Evolutionary conservation across 495 filamentous ascomycete genomes (phyloP), one percentile per base, ranked within the genome.

Genomic region (Thermochaetoides thermophila): DNA sequence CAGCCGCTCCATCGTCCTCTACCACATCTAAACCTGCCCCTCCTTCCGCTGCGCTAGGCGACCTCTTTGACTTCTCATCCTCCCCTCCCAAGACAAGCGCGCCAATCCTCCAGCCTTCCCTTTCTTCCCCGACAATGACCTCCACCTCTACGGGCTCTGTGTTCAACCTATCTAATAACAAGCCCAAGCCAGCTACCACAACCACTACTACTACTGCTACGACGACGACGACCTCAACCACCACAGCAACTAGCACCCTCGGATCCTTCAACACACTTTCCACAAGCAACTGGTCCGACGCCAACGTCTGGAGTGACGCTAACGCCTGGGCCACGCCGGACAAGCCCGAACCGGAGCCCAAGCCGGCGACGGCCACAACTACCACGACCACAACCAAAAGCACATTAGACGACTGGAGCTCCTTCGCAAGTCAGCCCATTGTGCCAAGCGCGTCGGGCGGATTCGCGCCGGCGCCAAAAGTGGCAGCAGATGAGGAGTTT

Each of bases 401-500:
- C n/a, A n/a, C n/a, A n/a, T n/a, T n/a, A n/a, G n/a, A 64, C 39
- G 73, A 73, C 35, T 78, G 74, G 73, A 73, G 69, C 11, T 61
- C 60, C 15, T 53, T 69, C 19, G 60, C 68, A n/a, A 63, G 37
- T 38, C 59, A 67, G 44, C 68, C 65, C 22, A 62, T 72, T 41
- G 63, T 72, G 3, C 65, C 64, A 3, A 64, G 66, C 7, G 34
- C 59, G 1, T 59, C 58, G 6, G 66, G 66, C 17, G 65, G 65
- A 1, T 68, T 68, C 39, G 57, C 70, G 15, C n/a, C n/a, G n/a
- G n/a, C n/a, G n/a, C 74, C 80, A 8, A 76, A 76, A 41, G 76
- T 89, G 2, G 68, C 72, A 18, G 73, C 72, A 0, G 85, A 95
- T 50, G 85, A 95, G 55, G 85, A 95, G 44, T 95, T 92, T 59